These are phyloP conservation scores for Babesia gibsoni DNA, from an alignment of 169 alveolate genomes.

Conservation along the genomic window DNA sequence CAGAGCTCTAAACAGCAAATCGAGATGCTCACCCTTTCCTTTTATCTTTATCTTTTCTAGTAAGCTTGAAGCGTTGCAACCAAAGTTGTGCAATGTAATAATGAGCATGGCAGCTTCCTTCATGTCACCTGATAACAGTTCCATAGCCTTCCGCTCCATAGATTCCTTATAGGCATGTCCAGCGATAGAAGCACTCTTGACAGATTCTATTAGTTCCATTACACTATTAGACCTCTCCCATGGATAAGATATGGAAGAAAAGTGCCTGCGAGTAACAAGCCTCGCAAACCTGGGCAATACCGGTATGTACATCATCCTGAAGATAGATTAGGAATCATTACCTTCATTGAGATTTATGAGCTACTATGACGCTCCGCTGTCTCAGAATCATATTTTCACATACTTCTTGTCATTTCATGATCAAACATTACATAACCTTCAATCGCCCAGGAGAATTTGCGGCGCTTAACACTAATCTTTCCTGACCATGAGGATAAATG, in stretches of 20 bases:
- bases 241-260: background rate
- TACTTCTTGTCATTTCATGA: too few relatives aligned
- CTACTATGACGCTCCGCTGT: too few relatives aligned
- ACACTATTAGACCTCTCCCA: conserved; percentile 3
- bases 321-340: too few relatives aligned
- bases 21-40: background rate
- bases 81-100: conserved; percentile 33
- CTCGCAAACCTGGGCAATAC: background rate
- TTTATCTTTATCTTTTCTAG: background rate
- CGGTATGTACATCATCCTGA: background rate
- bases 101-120: conserved; percentile 37
- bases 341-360: too few relatives aligned
- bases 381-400: too few relatives aligned
- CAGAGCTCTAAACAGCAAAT: conserved; percentile 28
- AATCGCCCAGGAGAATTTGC: too few relatives aligned
- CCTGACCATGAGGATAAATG: too few relatives aligned
- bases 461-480: too few relatives aligned
- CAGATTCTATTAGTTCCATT: background rate
- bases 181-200: background rate
- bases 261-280: background rate
- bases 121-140: conserved; percentile 28
- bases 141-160: conserved; percentile 7
- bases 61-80: conserved; percentile 3
- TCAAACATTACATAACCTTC: too few relatives aligned
- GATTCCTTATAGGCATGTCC: background rate